phyloP scores from a whole-genome alignment of 2,329 filamentous ascomycete species.

The Alternaria sp. region DNA sequence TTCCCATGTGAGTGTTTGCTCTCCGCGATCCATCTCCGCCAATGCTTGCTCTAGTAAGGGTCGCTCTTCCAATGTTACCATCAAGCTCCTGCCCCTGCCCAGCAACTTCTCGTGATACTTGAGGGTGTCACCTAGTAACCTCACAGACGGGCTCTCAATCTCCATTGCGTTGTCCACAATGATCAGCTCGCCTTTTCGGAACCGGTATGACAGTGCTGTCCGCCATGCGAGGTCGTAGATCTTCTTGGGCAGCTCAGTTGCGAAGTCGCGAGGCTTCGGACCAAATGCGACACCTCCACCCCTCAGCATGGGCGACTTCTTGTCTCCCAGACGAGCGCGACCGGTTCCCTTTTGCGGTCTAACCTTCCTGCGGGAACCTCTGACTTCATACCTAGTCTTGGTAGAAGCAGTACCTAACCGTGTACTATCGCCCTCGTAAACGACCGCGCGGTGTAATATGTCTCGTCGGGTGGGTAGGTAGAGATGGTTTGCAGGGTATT shows the following conservation, averaged over 20 bases:
- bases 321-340: slow-evolving; percentile 76
- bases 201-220: slow-evolving; percentile 91
- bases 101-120: slow-evolving; percentile 65
- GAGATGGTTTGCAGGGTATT: slow-evolving; percentile 83
- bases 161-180: slow-evolving; percentile 81
- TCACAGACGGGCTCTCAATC: slow-evolving; percentile 67
- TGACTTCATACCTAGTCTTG: slow-evolving; percentile 71
- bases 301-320: slow-evolving; percentile 78
- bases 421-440: slow-evolving; percentile 90
- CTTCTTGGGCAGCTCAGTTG: slow-evolving; percentile 81
- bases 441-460: slow-evolving; percentile 87
- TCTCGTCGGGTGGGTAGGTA: slow-evolving; percentile 87
- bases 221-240: slow-evolving; percentile 96
- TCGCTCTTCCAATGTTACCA: slow-evolving; percentile 38
- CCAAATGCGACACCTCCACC: slow-evolving; percentile 90
- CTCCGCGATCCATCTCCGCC: slow-evolving; percentile 69
- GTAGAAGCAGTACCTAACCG: slow-evolving; percentile 74
- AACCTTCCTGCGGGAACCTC: slow-evolving; percentile 82
- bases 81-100: slow-evolving; percentile 34
- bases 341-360: slow-evolving; percentile 87
- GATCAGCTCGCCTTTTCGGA: slow-evolving; percentile 83
- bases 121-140: slow-evolving; percentile 73
- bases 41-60: slow-evolving; percentile 70
- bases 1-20: slow-evolving; percentile 70
- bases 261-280: slow-evolving; percentile 91